Base-by-base conservation (phyloP, 306 rosid genomes). In the Citrullus amarus region DNA sequence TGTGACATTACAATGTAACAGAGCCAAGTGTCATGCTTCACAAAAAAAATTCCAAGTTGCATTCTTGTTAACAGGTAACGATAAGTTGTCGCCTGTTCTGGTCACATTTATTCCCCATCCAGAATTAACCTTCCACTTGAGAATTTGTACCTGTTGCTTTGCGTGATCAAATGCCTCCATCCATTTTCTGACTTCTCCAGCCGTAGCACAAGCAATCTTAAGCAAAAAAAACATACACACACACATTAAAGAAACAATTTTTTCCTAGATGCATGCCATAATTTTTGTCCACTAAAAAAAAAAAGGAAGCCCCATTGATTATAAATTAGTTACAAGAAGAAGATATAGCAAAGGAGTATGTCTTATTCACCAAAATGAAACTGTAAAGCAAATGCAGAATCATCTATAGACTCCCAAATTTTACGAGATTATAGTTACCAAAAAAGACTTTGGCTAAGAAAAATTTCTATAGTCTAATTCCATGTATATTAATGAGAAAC, bases 141-240 rank as follows among this genome's bases (percentile, higher is more conserved):
- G 72, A 72, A 80, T 81, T 79, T 44, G 56, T 89, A 92, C 98
- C 96, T 88, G 91, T 43, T 92, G 97, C 87, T 88, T 92, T 80
- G 98, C 97, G 28, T 94, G 95, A 65, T 90, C 91, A 88, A 94
- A 90, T 46, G 98, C 98, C 75, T 92, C 98, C 76, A 90, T 84
- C 98, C 98, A 94, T 79, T 83, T 89, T 6, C 81, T 91, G 43
- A 89, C 89, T 67, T 92, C 98, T 66, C 82, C 95, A 41, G 91
- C 90, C 5, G 91, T 89, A 59, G 90, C 85, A 60, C 96, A 92
- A 78, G 92, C 97, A 89, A 94, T 89, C 98, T 94, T 82, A 81
- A 78, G 70, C 53, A 53, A 36, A 36, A 36, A 4, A 36, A 4
- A 43, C 1, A 43, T 1, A 43, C 53, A 0, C 57, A 61, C 79